Conservation (phyloP, 768 basidiomycete species). For the Termitomyces sp. region DNA sequence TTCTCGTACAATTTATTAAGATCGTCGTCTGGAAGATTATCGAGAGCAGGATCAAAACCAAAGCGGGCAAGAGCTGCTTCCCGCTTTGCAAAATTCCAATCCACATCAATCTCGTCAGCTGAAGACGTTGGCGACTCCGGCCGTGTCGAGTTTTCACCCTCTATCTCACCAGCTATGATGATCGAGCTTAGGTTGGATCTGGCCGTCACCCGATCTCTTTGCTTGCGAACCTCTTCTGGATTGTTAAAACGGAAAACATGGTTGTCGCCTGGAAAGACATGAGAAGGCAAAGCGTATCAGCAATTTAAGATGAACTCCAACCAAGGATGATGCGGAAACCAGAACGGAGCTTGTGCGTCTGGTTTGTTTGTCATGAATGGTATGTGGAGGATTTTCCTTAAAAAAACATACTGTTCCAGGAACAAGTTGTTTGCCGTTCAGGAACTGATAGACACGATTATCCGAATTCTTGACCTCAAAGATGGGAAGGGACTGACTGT, state of each 20-base stretch:
- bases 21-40: constrained; percentile 92
- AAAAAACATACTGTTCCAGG: constrained; percentile 59
- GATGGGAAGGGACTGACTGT: constrained; percentile 50
- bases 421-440: constrained; percentile 87
- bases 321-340: constrained; percentile 97
- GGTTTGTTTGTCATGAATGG: constrained; percentile 5
- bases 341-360: constrained; percentile 83
- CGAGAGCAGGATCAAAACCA: constrained; percentile 83
- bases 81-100: constrained; percentile 96
- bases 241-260: constrained; percentile 98
- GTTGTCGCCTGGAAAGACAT: constrained; percentile 62
- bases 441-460: constrained; percentile 47
- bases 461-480: constrained; percentile 1
- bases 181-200: constrained; percentile 66
- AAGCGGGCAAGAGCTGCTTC: constrained; percentile 88
- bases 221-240: constrained; percentile 90
- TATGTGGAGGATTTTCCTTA: neutral
- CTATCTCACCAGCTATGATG: constrained; percentile 62
- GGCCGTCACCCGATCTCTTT: constrained; percentile 73
- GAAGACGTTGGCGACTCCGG: constrained; percentile 76
- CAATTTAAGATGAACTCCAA: constrained; percentile 30
- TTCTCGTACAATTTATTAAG: constrained; percentile 92
- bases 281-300: constrained; percentile 1
- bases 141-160: constrained; percentile 57
- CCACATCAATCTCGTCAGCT: constrained; percentile 69